A percentile compares a stretch with the other conserved stretches of the same genome.
Conservation (phyloP, 495 filamentous ascomycete genomes). For the Podospora tetraspora region DNA sequence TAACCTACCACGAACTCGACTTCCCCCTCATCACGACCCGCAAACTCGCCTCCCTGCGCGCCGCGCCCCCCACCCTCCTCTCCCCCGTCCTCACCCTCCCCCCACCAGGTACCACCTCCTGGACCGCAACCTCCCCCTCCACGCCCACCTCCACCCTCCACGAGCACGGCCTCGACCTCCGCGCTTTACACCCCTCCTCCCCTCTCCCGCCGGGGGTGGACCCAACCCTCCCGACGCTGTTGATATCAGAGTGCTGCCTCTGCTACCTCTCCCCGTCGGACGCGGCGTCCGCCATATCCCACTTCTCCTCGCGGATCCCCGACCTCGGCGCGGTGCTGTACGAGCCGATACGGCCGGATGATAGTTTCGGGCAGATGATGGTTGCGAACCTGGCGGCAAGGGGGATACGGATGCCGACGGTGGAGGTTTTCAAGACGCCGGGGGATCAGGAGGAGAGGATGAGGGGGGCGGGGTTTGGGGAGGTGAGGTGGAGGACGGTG, state of each 20-base stretch:
- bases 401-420: conserved; percentile 75
- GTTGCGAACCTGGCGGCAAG: conserved; percentile 82
- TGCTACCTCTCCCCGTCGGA: conserved; percentile 68
- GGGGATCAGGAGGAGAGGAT: conserved; percentile 63
- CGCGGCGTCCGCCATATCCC: conserved; percentile 58
- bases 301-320: conserved; percentile 55
- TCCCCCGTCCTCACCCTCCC: conserved; percentile 13
- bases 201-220: conserved; percentile 42
- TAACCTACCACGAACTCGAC: conserved; percentile 90
- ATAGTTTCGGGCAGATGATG: conserved; percentile 88
- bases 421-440: conserved; percentile 63
- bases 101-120: conserved; percentile 19
- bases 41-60: conserved; percentile 46
- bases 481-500: conserved; percentile 56
- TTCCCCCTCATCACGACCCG: conserved; percentile 66
- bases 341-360: conserved; percentile 77
- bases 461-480: conserved; percentile 54
- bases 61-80: conserved; percentile 27
- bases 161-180: conserved; percentile 78
- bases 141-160: conserved; percentile 51
- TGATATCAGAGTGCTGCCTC: conserved; percentile 92
- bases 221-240: conserved; percentile 61
- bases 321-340: conserved; percentile 70
- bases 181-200: conserved; percentile 46
- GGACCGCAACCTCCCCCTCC: conserved; percentile 17